Base-by-base conservation (phyloP, 192 early-diverging fungal genomes). In the Linnemannia elongata region DNA sequence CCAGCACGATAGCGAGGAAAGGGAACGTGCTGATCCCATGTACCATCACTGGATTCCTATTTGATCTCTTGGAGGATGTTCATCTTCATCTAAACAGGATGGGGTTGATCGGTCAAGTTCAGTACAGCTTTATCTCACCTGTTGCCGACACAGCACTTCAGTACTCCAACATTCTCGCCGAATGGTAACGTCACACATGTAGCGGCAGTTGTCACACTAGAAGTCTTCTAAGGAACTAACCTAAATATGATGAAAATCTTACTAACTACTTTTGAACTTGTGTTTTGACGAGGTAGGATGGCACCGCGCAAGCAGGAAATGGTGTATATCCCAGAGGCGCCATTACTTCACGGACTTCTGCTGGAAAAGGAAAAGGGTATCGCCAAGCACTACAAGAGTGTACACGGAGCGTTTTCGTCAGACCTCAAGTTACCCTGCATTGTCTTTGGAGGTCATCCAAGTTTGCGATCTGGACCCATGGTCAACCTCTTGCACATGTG, bases 141-240 rank as follows among this genome's bases (percentile, higher is more conserved):
- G 90, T 96, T 12, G 96, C 96, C 4, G 92, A 97, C 68, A 92
- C 91, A 44, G 93, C 95, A 1, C 87, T 97, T 15, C 93, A 96
- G 80, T 94, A 95, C 86, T 94, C 95, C 30, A 96, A 94, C 82
- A 97, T 97, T 75, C 91, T 93, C 82, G 95, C 95, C 27, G 96
- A 97, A 93, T 97, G 97, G 96, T 94, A 90, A 47, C 60, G 73
- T 54, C 27, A 35, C 2, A 42, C 2, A 18, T 52, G 18, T 22
- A 52, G 20, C 49, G 2, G 49, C 6, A 22, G 20, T 17, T 52
- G 20, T 3, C 17, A 3, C 5, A 39, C 38, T 39, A 6, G 33
- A 42, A 49, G 9, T 4, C 13, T 78, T 42, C 2, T 7, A 73
- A 38, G 18, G 38, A 4, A 35, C 12, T 1, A 27, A 70, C 20